Evolutionary conservation across 257 asterid genomes (phyloP), one percentile per base, ranked within the genome.

Genomic region (Primulina huaijiensis): DNA sequence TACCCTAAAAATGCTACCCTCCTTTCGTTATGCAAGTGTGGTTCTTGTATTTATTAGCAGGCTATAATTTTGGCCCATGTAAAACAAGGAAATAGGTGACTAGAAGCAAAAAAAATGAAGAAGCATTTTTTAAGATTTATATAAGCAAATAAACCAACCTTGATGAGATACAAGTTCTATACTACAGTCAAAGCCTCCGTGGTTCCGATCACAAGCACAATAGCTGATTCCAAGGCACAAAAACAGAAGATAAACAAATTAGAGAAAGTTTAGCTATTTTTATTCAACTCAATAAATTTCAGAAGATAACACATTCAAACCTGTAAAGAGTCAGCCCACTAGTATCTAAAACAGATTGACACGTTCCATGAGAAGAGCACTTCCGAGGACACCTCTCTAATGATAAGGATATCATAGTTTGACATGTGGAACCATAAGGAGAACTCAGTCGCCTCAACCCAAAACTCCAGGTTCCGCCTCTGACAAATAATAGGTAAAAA

Each of bases 171-270:
- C 99, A 33, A 94, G 88, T 75, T 86, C 96, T 63, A 89, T 62
- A 73, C 95, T 77, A 79, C 98, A 91, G 81, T 94, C 99, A 68
- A 94, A 89, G 72, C 99, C 99, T 75, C 99, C 99, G 58, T 89
- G 92, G 85, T 82, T 78, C 69, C 92, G 80, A 81, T 87, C 97
- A 76, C 99, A 94, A 70, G 74, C 71, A 74, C 99, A 94, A 79
- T 70, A 94, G 81, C 99, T 94, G 89, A 71, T 25, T 31, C 71
- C 55, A 68, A 74, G 25, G 74, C 27, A 62, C 21, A 43, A 30
- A 63, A 50, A 69, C 52, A 65, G 62, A 74, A 63, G 27, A 71
- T 58, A 62, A 76, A 65, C 14, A 58, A 55, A 63, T 64, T 25
- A 65, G 10, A 34, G 53, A 23, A 57, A 17, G 62, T 55, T 17